Conservation (phyloP, 2,329 filamentous ascomycete species). For the Penicillium sp. region DNA sequence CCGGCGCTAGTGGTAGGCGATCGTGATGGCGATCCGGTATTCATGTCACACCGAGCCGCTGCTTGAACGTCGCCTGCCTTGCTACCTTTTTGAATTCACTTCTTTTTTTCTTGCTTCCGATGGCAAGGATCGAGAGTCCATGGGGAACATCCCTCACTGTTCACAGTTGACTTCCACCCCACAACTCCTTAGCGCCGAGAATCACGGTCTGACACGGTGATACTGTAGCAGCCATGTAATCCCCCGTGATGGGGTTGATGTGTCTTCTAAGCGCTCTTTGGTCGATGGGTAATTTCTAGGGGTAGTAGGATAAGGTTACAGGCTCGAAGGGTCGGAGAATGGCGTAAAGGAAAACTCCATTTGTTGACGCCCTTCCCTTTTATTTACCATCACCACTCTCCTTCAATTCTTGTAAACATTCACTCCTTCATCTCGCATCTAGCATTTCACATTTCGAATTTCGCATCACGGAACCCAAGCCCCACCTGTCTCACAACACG, state of each 20-base stretch:
- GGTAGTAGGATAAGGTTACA: background rate
- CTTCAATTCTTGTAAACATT: background rate
- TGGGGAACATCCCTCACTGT: background rate
- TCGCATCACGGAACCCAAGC: background rate
- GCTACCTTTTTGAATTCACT: background rate
- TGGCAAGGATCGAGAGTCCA: background rate
- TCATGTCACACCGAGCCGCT: background rate
- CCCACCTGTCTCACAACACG: background rate
- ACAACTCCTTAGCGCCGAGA: background rate
- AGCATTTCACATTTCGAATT: background rate
- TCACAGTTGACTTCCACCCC: background rate
- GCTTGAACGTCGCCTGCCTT: background rate
- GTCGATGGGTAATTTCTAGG: background rate
- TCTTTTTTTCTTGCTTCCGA: background rate
- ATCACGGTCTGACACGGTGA: constrained; percentile 9
- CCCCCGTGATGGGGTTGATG: background rate
- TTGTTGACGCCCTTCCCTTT: background rate
- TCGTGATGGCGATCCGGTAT: background rate
- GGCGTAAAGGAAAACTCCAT: background rate
- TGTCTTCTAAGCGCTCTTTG: background rate
- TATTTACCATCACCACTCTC: background rate
- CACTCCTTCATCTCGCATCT: background rate
- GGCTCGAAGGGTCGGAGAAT: background rate
- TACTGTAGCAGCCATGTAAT: constrained; percentile 4
- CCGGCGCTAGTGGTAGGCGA: background rate